Evolutionary conservation across 2,329 filamentous ascomycete species (phyloP), one percentile per base, ranked within the genome.

Genomic region (Nigrograna mackinnonii): DNA sequence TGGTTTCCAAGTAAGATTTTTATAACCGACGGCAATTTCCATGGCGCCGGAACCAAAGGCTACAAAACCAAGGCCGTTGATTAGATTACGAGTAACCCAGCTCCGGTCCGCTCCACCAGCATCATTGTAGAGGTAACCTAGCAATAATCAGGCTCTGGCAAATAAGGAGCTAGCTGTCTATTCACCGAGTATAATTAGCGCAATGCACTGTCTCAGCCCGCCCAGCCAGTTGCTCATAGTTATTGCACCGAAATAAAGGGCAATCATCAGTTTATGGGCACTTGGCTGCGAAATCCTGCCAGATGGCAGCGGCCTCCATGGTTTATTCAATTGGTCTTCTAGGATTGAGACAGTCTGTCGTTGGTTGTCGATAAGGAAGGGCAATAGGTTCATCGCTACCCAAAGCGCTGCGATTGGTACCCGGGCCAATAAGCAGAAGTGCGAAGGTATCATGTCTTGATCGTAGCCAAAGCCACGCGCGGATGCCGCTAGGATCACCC

Each of bases 241-340:
- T 7, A 45, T 18, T 16, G 47, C 51, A 2, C 50, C 11, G 6
- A 42, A 14, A 35, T 51, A 42, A 5, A 50, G 28, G 11, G 28
- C 18, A 1, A 53, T 11, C 24, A 64, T 48, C 7, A 62, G 17
- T 7, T 12, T 22, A 34, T 33, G 41, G 4, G 60, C 57, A 34
- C 53, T 43, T 2, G 16, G 19, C 1, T 36, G 28, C 12, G 47
- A 49, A 7, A 64, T 38, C 12, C 59, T 43, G 6, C 49, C 44
- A 0, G 50, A 46, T 4, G 64, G 59, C 4, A 68, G 34, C 6
- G 62, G 43, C n/a, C 62, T 48, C 62, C 62, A 66, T 14, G 64
- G 59, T 37, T 66, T 67, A 45, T 68, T 67, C 28, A 54, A 30
- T 2, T 14, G 19, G 36, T 68, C 64, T 37, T 67, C 64, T 3